Evolutionary conservation across 2,329 filamentous ascomycete species (phyloP), one percentile per base, ranked within the genome.

Genomic region (Grosmannia penicillata): DNA sequence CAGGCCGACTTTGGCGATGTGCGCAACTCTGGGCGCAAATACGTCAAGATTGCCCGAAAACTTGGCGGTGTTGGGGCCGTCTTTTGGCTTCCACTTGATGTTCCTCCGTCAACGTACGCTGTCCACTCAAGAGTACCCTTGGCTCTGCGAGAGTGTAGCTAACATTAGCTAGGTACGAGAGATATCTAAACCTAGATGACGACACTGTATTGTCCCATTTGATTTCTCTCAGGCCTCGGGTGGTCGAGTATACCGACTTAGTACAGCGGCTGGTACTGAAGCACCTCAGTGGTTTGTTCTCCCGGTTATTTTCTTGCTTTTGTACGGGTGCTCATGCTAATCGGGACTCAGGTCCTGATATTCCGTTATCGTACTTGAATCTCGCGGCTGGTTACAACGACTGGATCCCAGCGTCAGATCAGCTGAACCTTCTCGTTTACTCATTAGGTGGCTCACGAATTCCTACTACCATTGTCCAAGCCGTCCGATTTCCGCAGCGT

Each of bases 41-140:
- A 39, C 14, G 14, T 36, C 6, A 36, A 36, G 8, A 25, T 39
- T 10, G 33, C 33, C 15, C 32, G 27, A 6, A 36, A 31, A 18
- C 26, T 39, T 15, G 38, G 38, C 22, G 38, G 38, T 13, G 11
- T 32, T 10, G 38, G 38, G 4, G 27, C 32, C 1, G 22, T 40
- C 8, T 40, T 40, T 26, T 40, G 38, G 38, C 33, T 40, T 22
- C 38, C 38, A 4, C 33, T 36, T 3, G 26, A 29, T 8, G n/a
- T 40, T 3, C 38, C 38, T 4, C 14, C 23, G 6, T 40, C 38
- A 4, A 40, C 38, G 38, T 40, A 14, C 23, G 7, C 13, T 13
- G 4, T 7, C 9, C 7, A 24, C n/a, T 11, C 8, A 2, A 13
- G 10, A 14, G 24, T 27, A 17, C 10, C n/a, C n/a, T n/a, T n/a